These are phyloP conservation scores for Collybia nuda DNA, from an alignment of 768 basidiomycete species.

Conservation along the genomic window DNA sequence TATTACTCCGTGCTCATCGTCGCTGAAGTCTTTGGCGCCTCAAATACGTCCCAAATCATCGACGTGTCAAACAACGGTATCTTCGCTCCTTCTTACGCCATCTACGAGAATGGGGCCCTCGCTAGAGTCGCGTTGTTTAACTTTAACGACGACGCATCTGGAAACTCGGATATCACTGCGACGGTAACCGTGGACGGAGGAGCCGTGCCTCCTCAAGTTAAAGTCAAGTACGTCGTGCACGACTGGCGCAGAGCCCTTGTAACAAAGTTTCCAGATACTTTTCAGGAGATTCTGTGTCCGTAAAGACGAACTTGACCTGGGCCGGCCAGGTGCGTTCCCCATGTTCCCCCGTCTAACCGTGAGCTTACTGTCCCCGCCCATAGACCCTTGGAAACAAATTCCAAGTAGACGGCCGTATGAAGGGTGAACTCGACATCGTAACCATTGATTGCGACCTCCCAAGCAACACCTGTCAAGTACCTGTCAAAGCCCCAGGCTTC, in stretches of 20 bases:
- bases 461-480: constrained; percentile 54
- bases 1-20: constrained; percentile 74
- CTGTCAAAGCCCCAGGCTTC: constrained; percentile 68
- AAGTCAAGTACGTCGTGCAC: constrained; percentile 45
- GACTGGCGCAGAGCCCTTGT: neutral
- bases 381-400: constrained; percentile 65
- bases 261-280: constrained; percentile 43
- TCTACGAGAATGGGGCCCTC: constrained; percentile 70
- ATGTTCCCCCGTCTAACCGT: neutral
- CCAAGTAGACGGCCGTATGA: constrained; percentile 66
- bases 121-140: constrained; percentile 71
- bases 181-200: constrained; percentile 47
- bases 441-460: constrained; percentile 61
- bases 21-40: constrained; percentile 66
- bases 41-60: constrained; percentile 61
- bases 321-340: constrained; percentile 60
- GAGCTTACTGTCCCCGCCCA: neutral
- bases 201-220: constrained; percentile 44
- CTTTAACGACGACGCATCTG: constrained; percentile 60
- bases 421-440: constrained; percentile 52
- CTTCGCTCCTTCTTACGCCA: constrained; percentile 66
- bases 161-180: constrained; percentile 51
- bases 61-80: constrained; percentile 56
- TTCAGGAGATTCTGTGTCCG: constrained; percentile 49
- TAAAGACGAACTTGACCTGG: constrained; percentile 72